Evolutionary conservation across 2,329 filamentous ascomycete species (phyloP).

Genomic region (Hypoxylon sp.): DNA sequence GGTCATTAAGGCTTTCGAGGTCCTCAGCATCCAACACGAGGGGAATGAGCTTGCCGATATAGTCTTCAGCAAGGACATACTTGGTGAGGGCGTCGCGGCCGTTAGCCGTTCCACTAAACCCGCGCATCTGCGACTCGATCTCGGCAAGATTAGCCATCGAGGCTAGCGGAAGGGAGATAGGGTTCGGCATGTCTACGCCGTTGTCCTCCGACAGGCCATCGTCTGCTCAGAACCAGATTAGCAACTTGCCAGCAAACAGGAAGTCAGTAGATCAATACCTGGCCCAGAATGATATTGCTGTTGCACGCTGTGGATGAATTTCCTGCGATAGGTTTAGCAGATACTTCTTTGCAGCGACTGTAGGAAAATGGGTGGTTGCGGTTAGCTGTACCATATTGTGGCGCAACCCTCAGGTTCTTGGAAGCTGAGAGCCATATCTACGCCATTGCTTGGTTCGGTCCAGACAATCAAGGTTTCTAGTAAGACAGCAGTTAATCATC

Average conservation of each 20-base stretch:
- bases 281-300: slow-evolving; percentile 73
- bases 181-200: slow-evolving; percentile 76
- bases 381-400: slow-evolving; percentile 79
- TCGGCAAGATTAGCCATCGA: slow-evolving; percentile 86
- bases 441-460: slow-evolving; percentile 85
- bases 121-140: slow-evolving; percentile 85
- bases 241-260: slow-evolving; percentile 29
- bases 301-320: slow-evolving; percentile 90
- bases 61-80: slow-evolving; percentile 85
- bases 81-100: slow-evolving; percentile 90
- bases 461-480: slow-evolving; percentile 97
- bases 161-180: slow-evolving; percentile 80
- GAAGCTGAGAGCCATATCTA: slow-evolving; percentile 98
- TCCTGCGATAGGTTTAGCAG: slow-evolving; percentile 67
- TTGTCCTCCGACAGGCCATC: slow-evolving; percentile 90
- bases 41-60: slow-evolving; percentile 87
- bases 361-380: slow-evolving; percentile 10
- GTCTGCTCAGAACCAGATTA: slow-evolving; percentile 64
- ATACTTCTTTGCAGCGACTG: slow-evolving; percentile 3
- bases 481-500: slow-evolving; percentile 26
- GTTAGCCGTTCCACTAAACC: slow-evolving; percentile 76
- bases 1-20: slow-evolving; percentile 84
- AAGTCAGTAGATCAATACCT: slow-evolving; percentile 60
- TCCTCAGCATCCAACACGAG: slow-evolving; percentile 91
- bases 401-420: slow-evolving; percentile 96